Evolutionary conservation across 495 filamentous ascomycete genomes (phyloP).

Genomic region (Glarea lozoyensis): DNA sequence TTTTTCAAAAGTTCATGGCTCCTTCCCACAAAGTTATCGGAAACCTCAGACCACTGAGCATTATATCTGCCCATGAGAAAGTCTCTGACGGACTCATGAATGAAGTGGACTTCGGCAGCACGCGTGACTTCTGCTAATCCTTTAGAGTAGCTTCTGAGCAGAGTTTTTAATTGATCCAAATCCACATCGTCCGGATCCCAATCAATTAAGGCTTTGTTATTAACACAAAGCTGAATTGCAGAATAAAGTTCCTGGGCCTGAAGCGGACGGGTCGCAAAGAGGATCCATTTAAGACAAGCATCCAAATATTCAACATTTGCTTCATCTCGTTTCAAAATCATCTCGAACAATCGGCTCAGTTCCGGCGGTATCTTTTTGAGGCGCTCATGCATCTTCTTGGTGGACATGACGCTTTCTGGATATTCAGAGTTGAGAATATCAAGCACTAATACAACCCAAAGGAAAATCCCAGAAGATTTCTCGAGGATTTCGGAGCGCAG

Average conservation of each 20-base stretch:
- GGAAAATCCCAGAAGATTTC: conserved; percentile 27
- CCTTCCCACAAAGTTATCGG: conserved; percentile 18
- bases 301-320: conserved; percentile 15
- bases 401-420: conserved; percentile 17
- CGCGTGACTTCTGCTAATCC: conserved; percentile 26
- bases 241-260: conserved; percentile 27
- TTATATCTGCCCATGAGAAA: conserved; percentile 21
- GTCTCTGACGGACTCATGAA: conserved; percentile 35
- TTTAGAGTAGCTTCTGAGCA: conserved; percentile 23
- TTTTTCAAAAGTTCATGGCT: conserved; percentile 28
- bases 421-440: conserved; percentile 32
- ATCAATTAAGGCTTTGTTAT: conserved; percentile 11
- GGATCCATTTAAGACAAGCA: conserved; percentile 29
- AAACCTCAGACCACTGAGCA: conserved; percentile 16
- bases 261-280: conserved; percentile 25
- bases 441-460: conserved; percentile 30
- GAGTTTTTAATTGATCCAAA: conserved; percentile 22
- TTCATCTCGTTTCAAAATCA: conserved; percentile 25
- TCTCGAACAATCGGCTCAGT: conserved; percentile 30
- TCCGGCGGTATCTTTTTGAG: conserved; percentile 28
- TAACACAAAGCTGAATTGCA: conserved; percentile 20
- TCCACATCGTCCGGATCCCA: conserved; percentile 18
- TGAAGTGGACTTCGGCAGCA: conserved; percentile 25
- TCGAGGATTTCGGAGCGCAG: conserved; percentile 20
- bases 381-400: conserved; percentile 17